Percentiles rank a stretch among this genome's conserved stretches.
Evolutionary conservation across 768 basidiomycete species (phyloP).

Genomic region (Termitomyces titanicus): DNA sequence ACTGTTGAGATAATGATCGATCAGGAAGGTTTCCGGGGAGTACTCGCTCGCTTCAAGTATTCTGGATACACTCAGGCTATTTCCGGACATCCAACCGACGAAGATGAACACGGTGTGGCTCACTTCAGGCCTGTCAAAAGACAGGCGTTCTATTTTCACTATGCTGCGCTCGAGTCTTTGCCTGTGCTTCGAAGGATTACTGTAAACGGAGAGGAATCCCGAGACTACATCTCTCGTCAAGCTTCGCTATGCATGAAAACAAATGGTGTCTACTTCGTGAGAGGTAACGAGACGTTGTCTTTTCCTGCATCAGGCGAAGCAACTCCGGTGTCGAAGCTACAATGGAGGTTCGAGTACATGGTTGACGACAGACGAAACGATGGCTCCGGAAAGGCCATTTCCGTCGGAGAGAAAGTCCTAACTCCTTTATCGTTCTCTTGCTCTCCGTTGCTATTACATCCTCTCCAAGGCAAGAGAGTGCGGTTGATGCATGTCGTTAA

Average conservation of each 20-base stretch:
- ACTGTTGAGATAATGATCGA: constrained; percentile 70
- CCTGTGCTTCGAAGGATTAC: constrained; percentile 72
- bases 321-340: constrained; percentile 34
- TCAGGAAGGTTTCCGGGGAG: constrained; percentile 77
- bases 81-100: constrained; percentile 25
- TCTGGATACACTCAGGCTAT: constrained; percentile 37
- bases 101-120: constrained; percentile 43
- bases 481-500: constrained; percentile 67
- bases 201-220: constrained; percentile 60
- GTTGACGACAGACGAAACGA: constrained; percentile 58
- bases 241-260: constrained; percentile 65
- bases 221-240: constrained; percentile 75
- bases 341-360: constrained; percentile 79
- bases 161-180: constrained; percentile 59
- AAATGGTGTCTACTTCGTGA: constrained; percentile 74
- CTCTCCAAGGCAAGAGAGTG: constrained; percentile 61
- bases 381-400: constrained; percentile 37
- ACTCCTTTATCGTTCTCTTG: constrained; percentile 76
- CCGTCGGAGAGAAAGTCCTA: constrained; percentile 69
- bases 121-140: constrained; percentile 63
- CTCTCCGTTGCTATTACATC: constrained; percentile 63
- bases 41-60: constrained; percentile 56
- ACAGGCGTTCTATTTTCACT: constrained; percentile 66
- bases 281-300: constrained; percentile 54
- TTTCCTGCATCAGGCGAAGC: constrained; percentile 17